phyloP scores from a whole-genome alignment of 2,329 filamentous ascomycete genomes.

The Colletotrichum sp. region DNA sequence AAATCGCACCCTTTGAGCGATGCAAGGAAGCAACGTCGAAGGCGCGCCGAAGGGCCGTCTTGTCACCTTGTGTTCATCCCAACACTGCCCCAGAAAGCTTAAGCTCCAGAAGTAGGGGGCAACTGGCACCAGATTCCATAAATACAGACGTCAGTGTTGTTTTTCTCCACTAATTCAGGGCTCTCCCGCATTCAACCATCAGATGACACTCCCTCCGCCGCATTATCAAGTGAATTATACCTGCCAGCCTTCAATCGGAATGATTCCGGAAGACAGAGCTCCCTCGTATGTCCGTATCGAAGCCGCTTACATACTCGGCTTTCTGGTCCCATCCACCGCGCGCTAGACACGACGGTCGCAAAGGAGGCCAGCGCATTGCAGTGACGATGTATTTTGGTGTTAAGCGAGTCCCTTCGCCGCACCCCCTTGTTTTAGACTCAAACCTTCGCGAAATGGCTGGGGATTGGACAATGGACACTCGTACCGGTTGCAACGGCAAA shows the following conservation, averaged over 20 bases:
- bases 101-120: background rate
- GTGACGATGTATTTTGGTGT: background rate
- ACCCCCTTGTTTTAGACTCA: background rate
- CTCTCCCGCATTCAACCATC: background rate
- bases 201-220: background rate
- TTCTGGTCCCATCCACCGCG: background rate
- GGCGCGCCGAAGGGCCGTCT: background rate
- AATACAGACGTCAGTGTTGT: background rate
- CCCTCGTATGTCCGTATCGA: background rate
- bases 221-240: background rate
- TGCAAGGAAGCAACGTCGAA: background rate
- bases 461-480: background rate
- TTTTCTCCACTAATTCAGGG: background rate
- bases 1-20: background rate
- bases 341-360: background rate
- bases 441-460: background rate
- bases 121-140: background rate
- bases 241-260: background rate
- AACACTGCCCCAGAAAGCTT: slow-evolving; percentile 1
- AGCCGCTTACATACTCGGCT: background rate
- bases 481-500: background rate
- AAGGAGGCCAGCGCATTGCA: background rate
- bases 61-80: background rate
- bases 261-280: background rate
- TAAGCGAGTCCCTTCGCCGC: background rate